Evolutionary conservation across 2,329 filamentous ascomycete species (phyloP), one percentile per base, ranked within the genome.

Genomic region (Pseudocercospora ulei): DNA sequence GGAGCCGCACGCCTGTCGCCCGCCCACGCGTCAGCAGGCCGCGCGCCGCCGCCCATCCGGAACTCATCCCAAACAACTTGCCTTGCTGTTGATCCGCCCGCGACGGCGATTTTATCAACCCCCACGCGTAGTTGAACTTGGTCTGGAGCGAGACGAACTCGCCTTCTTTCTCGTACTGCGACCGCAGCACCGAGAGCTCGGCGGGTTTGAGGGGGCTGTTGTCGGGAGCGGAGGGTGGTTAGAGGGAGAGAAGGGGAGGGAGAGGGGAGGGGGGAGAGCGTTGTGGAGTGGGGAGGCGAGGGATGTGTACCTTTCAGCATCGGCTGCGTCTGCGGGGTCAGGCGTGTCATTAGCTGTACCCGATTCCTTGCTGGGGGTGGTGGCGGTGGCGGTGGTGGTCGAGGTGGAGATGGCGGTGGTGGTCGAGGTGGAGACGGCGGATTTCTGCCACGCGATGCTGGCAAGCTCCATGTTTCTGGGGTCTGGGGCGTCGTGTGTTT

Each of bases 111-210:
- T 96, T 98, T 56, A 98, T 94, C 52, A 98, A 75, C 52, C 90
- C 90, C 90, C 90, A 98, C 60, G 90, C 88, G 64, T 88, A 96
- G 76, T 98, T 98, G 75, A 98, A 98, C 62, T 96, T 96, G 46
- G 90, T 98, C 65, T 98, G 90, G 25, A 98, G 76, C 44, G 88
- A 87, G 45, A 94, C 88, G 70, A 93, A 92, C 56, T 93, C 84
- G 52, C 88, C 90, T 67, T 98, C 90, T 61, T 94, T 94, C 61
- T 96, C 88, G 62, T 90, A 98, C 63, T 98, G 90, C 44, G 83
- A 72, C 50, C 88, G 83, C 38, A 98, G 73, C 47, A 96, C 90
- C 62, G 87, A 79, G 44, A 98, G 80, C 65, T 98, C 90, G 35
- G 84, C 82, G 40, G 84, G 77, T 66, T 90, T 92, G 48, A 98